Base-by-base conservation (phyloP, 106 monocot genomes). In the Posidonia australis region DNA sequence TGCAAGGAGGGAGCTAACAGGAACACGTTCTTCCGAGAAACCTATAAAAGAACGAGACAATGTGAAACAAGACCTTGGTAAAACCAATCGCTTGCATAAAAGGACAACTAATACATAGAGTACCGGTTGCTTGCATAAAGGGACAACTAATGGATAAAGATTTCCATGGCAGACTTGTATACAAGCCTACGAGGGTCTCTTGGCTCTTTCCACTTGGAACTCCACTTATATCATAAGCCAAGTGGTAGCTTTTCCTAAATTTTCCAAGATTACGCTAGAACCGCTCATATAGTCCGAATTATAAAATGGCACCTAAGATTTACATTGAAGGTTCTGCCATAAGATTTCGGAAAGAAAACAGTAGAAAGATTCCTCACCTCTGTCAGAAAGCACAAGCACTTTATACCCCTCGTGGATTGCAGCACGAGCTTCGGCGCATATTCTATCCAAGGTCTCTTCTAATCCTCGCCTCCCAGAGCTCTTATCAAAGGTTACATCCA, bases 1-100 rank as follows among this genome's bases (percentile, higher is more conserved):
- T 63, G 92, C 92, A 72, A 93, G 60, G 31, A 93, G 92, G 25
- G 92, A 88, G 72, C 92, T 88, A 23, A 85, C 85, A 42, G 92
- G 85, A 69, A 93, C 92, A 70, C 64, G 71, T 18, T 85, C 77
- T 11, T 80, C 67, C 13, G 92, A 88, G 74, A 93, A 83, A 51
- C 72, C 92, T 93, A 59, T 31, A 80, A 42, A 28, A 6, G 0
- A 5, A 58, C 27, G 18, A 42, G 29, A 59, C 9, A 32, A 29
- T 32, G 58, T 59, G 46, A 43, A 22, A 21, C 30, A 12, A 28
- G 10, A 10, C 53, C 23, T 24, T 54, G 7, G 36, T 54, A 54
- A 54, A 54, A 10, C 1, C 19, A 10, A 22, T 24, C 9, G 23
- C 9, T 19, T 48, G 11, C 2, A 7, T 4, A 36, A 36, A 36